Percentiles rank a stretch among this genome's conserved stretches.
phyloP scores from a whole-genome alignment of 1,284 basidiomycete genomes.

The Trichosporon ovoides region DNA sequence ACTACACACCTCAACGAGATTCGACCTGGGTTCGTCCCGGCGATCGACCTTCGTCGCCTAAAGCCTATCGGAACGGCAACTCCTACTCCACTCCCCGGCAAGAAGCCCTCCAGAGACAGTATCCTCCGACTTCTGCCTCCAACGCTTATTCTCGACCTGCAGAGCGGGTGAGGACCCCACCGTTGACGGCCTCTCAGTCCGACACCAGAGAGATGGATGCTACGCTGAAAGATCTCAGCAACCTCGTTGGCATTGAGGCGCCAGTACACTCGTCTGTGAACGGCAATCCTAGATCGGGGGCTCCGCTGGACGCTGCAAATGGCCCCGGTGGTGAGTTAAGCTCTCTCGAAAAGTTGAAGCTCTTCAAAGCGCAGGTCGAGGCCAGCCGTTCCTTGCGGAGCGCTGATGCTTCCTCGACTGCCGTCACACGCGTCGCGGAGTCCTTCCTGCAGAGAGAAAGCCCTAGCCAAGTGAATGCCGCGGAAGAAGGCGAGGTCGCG shows the following conservation, averaged over 20 bases:
- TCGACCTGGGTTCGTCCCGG: background rate
- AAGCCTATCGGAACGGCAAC: background rate
- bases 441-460: constrained; percentile 9
- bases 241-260: background rate
- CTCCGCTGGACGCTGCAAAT: background rate
- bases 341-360: constrained; percentile 21
- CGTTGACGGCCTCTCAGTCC: background rate
- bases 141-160: background rate
- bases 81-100: background rate
- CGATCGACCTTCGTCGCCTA: background rate
- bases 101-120: too few relatives aligned
- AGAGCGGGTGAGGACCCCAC: background rate
- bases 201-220: background rate
- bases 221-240: background rate
- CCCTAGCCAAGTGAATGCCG: background rate
- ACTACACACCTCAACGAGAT: background rate
- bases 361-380: constrained; percentile 20
- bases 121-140: background rate
- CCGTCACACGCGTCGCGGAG: constrained; percentile 9
- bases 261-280: background rate
- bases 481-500: constrained; percentile 7
- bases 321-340: constrained; percentile 7
- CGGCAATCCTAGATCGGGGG: background rate
- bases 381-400: constrained; percentile 8
- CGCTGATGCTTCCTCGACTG: background rate